phyloP scores from a whole-genome alignment of 192 early-diverging fungal genomes.

The Physocladia obscura region DNA sequence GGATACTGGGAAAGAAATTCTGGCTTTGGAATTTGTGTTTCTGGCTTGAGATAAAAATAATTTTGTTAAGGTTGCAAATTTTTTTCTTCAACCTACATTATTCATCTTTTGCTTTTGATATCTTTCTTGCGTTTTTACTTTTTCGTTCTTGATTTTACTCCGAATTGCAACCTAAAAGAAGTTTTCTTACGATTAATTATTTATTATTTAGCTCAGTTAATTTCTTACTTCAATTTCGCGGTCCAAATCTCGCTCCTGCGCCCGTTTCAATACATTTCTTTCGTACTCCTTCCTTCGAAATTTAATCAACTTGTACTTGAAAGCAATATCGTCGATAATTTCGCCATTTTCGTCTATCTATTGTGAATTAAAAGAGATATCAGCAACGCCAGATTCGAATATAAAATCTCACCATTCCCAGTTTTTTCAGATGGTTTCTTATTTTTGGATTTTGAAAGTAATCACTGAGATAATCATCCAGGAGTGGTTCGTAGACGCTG shows the following conservation, averaged over 20 bases:
- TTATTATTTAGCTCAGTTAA: neutral
- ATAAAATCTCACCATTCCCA: slow-evolving; percentile 56
- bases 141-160: slow-evolving; percentile 23
- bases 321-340: slow-evolving; percentile 47
- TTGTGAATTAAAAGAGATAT: neutral
- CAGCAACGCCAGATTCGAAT: neutral
- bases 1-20: slow-evolving; percentile 51
- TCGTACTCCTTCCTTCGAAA: slow-evolving; percentile 47
- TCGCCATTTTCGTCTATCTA: slow-evolving; percentile 49
- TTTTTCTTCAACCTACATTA: neutral
- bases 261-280: slow-evolving; percentile 28
- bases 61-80: slow-evolving; percentile 13
- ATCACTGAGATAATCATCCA: slow-evolving; percentile 54
- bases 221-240: slow-evolving; percentile 51
- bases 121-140: neutral
- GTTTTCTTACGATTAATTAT: neutral
- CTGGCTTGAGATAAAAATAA: too few species aligned
- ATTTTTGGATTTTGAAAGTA: slow-evolving; percentile 56
- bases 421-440: slow-evolving; percentile 40
- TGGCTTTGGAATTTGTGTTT: neutral
- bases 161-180: slow-evolving; percentile 28
- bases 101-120: slow-evolving; percentile 18
- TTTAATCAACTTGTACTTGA: slow-evolving; percentile 55
- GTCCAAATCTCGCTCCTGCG: slow-evolving; percentile 49
- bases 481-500: slow-evolving; percentile 53